Base-by-base conservation (phyloP, 1,284 basidiomycete genomes). In the Phylloporus sp. region DNA sequence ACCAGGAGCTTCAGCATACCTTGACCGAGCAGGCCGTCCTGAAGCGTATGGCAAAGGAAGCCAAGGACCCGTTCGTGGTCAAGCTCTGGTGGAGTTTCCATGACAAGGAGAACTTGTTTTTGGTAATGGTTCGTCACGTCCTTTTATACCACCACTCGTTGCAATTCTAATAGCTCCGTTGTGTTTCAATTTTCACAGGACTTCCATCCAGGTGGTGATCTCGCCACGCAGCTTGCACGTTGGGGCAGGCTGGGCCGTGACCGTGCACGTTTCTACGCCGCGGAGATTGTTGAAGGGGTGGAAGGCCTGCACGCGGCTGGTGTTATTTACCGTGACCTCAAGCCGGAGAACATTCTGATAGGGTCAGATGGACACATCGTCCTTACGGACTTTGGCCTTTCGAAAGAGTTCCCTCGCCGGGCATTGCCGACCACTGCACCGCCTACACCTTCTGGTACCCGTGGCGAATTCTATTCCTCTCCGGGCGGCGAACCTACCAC, bases 51-150 rank as follows among this genome's bases (percentile, higher is more conserved):
- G 91, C 93, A 2, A 89, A 89, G 12, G 88, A 94, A 75, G 82
- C 87, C 68, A 86, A 87, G 73, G 96, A 97, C 78, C 95, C 95
- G 6, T 99, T 98, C 80, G 92, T 98, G 66, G 95, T 98, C 66
- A 94, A 93, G 78, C 87, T 99, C 19, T 94, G 95, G 89, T 97
- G 94, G 91, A 94, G 94, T 80, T 98, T 98, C 83, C 95, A 97
- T 79, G 96, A 98, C 82, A 92, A 93, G 80, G 95, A 97, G 80
- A 96, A 97, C 78, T 83, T 98, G 67, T 98, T 96, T 82, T 86
- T 96, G 75, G 92, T 95, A 59, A 94, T 96, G 91, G 91, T 91
- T 69, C 64, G 85, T 79, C 41, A 37, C 32, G 43, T 64, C 62
- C 56, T 76, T 77, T 77, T 70, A 71, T 69, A 71, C 72, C 29